These are phyloP conservation scores for Laguncularia racemosa DNA, from an alignment of 345 rosid species.

Conservation along the genomic window DNA sequence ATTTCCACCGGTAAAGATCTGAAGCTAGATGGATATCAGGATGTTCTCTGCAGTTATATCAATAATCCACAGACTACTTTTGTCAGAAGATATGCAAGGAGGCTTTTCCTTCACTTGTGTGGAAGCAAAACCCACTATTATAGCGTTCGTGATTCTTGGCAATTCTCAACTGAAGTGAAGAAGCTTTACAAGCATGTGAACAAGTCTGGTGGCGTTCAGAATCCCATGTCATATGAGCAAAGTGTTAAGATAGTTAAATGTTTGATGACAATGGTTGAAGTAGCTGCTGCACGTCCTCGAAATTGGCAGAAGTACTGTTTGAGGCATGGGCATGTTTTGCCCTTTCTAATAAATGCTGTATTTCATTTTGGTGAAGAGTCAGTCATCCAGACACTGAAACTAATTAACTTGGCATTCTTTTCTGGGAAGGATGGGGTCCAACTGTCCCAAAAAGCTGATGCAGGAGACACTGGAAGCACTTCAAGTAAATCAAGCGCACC, in stretches of 20 bases:
- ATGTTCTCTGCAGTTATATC: constrained; percentile 92
- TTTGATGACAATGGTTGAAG: constrained; percentile 90
- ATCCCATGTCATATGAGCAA: constrained; percentile 76
- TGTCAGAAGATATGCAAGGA: constrained; percentile 95
- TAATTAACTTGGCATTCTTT: constrained; percentile 80
- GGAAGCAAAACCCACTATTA: constrained; percentile 98
- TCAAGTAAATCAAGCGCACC: constrained; percentile 63
- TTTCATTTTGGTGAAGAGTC: constrained; percentile 93
- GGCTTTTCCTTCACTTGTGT: constrained; percentile 91
- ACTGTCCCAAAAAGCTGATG: constrained; percentile 55
- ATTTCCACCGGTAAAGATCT: constrained; percentile 59
- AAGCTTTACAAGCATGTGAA: constrained; percentile 74
- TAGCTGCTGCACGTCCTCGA: constrained; percentile 85
- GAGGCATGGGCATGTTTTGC: constrained; percentile 74
- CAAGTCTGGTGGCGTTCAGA: constrained; percentile 88
- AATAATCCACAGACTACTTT: constrained; percentile 92
- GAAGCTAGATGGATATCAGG: constrained; percentile 95
- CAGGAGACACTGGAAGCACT: constrained; percentile 49
- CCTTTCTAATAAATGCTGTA: constrained; percentile 67
- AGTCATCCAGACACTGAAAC: constrained; percentile 82
- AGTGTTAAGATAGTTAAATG: constrained; percentile 92
- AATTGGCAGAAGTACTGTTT: constrained; percentile 99
- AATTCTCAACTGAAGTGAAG: constrained; percentile 84
- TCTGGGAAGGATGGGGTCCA: constrained; percentile 76
- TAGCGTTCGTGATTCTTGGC: constrained; percentile 94